These are phyloP conservation scores for Zasmidium citrigriseum DNA, from an alignment of 2,329 filamentous ascomycete genomes.

Conservation along the genomic window DNA sequence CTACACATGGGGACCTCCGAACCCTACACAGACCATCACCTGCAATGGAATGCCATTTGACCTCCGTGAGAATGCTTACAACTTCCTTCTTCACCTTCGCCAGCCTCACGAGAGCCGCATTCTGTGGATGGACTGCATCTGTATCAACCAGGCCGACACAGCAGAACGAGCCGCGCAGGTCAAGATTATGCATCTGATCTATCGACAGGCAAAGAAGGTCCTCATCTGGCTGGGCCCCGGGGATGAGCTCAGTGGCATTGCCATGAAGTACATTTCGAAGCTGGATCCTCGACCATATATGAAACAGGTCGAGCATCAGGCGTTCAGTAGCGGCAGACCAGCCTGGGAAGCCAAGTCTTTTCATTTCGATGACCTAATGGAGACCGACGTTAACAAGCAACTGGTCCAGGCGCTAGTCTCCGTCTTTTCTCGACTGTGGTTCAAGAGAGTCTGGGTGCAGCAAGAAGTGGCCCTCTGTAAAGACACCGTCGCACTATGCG, in stretches of 20 bases:
- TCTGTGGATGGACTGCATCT: slow-evolving; percentile 20
- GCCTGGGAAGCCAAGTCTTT: too few species aligned
- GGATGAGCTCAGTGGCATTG: neutral
- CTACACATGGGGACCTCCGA: neutral
- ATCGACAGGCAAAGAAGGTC: slow-evolving; percentile 12
- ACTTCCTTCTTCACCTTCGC: neutral
- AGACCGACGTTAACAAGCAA: too few species aligned
- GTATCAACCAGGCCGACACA: slow-evolving; percentile 18
- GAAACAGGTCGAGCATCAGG: too few species aligned
- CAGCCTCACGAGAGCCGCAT: neutral
- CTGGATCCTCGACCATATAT: too few species aligned
- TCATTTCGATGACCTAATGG: too few species aligned
- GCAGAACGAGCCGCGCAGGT: slow-evolving; percentile 15
- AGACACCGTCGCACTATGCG: too few species aligned
- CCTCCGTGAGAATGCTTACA: neutral
- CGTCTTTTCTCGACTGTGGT: too few species aligned
- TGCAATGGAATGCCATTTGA: neutral
- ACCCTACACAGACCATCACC: neutral
- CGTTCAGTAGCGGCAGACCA: too few species aligned
- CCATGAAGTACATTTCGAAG: neutral
- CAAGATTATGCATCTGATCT: slow-evolving; percentile 14
- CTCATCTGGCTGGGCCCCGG: slow-evolving; percentile 18
- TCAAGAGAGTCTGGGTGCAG: too few species aligned
- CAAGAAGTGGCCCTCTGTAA: too few species aligned
- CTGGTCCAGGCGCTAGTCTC: too few species aligned